Evolutionary conservation across 2,329 filamentous ascomycete genomes (phyloP).

Genomic region (Juglanconis juglandina): DNA sequence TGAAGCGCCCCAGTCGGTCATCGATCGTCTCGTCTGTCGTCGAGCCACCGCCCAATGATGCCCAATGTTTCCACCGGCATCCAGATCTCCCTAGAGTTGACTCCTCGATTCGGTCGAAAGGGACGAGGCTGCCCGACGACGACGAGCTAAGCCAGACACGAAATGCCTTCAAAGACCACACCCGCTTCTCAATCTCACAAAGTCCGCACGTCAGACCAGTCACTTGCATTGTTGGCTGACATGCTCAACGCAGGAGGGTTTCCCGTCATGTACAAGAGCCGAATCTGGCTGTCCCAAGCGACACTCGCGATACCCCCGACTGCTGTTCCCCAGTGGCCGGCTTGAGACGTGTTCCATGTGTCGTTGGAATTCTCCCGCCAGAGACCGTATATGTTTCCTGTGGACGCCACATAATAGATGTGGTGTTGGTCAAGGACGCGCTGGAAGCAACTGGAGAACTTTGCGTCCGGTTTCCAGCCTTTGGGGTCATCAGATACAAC

Average conservation of each 20-base stretch:
- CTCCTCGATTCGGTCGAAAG: too few relatives aligned
- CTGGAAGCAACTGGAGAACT: background rate
- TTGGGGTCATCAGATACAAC: background rate
- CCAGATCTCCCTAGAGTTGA: too few relatives aligned
- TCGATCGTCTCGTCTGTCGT: too few relatives aligned
- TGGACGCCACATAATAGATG: background rate
- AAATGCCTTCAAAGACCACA: background rate
- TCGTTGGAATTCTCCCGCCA: background rate
- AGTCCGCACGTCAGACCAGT: slow-evolving; percentile 4
- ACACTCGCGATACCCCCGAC: background rate
- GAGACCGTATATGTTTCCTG: background rate
- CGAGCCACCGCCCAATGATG: too few relatives aligned
- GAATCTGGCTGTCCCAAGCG: background rate
- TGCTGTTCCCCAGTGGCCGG: background rate
- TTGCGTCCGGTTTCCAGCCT: background rate
- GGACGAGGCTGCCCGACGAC: too few relatives aligned
- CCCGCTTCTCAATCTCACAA: background rate
- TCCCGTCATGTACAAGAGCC: background rate
- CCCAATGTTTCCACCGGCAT: too few relatives aligned
- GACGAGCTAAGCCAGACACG: too few relatives aligned
- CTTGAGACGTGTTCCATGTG: background rate
- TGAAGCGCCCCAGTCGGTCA: too few relatives aligned
- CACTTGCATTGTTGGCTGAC: background rate
- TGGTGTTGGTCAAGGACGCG: background rate
- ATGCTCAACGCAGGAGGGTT: background rate